Evolutionary conservation across 257 asterid genomes (phyloP), one percentile per base, ranked within the genome.

Genomic region (Thymus mandschuricus): DNA sequence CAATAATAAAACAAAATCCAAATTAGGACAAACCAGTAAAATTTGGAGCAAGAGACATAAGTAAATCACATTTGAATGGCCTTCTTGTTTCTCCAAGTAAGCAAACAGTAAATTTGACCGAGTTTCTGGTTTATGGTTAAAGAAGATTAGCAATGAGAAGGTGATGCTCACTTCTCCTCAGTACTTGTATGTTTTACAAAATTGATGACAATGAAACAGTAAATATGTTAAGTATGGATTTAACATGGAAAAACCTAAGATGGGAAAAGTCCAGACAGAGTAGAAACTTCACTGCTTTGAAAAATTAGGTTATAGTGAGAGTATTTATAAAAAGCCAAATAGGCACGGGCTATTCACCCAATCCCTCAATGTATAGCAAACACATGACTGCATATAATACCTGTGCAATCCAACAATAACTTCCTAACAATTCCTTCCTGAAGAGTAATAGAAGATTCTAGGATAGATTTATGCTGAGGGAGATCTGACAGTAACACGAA

Each of bases 361-460:
- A 21, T 1, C 28, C 6, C 55, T 49, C 4, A 66, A 9, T 35
- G 11, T 52, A 34, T 10, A n/a, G 6, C 43, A 40, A 73, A 59
- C 41, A 58, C 21, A 31, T 67, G 43, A 61, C 10, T 40, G 54
- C 44, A 64, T 41, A 61, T 44, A 44, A 44, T 12, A 41, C 21
- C 44, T 10, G 51, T 31, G 35, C 57, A 60, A 27, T 64, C 34
- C 50, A 15, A 43, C 10, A 55, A 33, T 21, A 51, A 30, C 57
- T 15, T 51, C 8, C 30, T n/a, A 51, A 51, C 44, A 41, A 72
- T 13, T 48, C 21, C 31, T 28, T 30, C 29, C 69, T 30, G 73
- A 70, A 76, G 21, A 46, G 13, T 63, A 48, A 51, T 63, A 65
- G 44, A 67, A 75, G 34, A 45, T 38, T 34, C 51, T 34, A 21